These are phyloP conservation scores for Panaeolus cyanescens DNA, from an alignment of 768 basidiomycete species.

Conservation along the genomic window DNA sequence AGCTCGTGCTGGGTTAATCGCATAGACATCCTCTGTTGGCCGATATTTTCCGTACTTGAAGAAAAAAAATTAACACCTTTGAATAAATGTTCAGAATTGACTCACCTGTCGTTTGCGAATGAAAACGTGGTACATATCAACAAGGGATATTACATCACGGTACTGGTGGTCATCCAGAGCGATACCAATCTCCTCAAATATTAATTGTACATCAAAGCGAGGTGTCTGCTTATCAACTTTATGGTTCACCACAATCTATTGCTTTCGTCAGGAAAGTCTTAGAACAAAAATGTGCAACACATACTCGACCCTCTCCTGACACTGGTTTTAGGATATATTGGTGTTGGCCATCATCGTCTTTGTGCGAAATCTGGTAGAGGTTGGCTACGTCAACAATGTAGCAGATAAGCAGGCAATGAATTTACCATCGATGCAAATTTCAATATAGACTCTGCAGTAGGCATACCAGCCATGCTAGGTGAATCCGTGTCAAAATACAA, in stretches of 20 bases:
- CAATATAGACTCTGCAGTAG: constrained; percentile 63
- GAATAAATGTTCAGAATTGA: constrained; percentile 3
- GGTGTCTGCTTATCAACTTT: constrained; percentile 73
- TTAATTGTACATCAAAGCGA: constrained; percentile 82
- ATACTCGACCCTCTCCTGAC: constrained; percentile 88
- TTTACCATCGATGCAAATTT: constrained; percentile 76
- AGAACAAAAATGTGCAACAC: constrained; percentile 23
- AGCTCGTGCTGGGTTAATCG: constrained; percentile 61
- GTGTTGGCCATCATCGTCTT: constrained; percentile 59
- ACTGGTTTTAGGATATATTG: constrained; percentile 97
- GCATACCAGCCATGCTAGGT: constrained; percentile 69
- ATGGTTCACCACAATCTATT: constrained; percentile 80
- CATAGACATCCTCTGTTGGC: constrained; percentile 62
- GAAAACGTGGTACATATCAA: constrained; percentile 98
- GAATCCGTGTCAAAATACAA: constrained; percentile 96
- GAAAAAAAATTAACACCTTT: not conserved
- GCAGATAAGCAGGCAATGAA: not conserved
- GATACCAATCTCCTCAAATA: constrained; percentile 93
- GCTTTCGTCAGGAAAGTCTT: constrained; percentile 1
- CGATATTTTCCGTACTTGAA: constrained; percentile 81
- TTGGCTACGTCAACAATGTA: not conserved
- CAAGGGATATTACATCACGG: constrained; percentile 85
- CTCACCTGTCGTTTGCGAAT: constrained; percentile 77
- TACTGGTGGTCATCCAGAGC: constrained; percentile 94
- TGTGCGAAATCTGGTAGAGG: constrained; percentile 41